A percentile compares a stretch with the other conserved stretches of the same genome.
These are phyloP conservation scores for Raphanus hybrid DNA, from an alignment of 441 rosid genomes.

Conservation along the genomic window DNA sequence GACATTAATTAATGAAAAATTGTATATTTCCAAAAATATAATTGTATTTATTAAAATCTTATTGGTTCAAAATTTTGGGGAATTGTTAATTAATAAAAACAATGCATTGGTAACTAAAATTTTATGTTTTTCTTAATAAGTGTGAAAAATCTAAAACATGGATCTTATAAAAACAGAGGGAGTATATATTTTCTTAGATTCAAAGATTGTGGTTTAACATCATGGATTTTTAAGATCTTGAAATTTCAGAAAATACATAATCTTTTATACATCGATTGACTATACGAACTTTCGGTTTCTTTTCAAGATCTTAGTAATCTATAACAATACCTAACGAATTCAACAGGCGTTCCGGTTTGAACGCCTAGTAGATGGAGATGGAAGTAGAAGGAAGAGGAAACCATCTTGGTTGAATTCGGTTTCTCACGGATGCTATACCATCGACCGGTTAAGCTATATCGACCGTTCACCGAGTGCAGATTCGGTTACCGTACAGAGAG, in stretches of 20 bases:
- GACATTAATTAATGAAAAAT: no score
- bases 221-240: neutral
- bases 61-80: no score
- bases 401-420: conserved; percentile 67
- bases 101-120: no score
- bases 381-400: conserved; percentile 50
- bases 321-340: neutral
- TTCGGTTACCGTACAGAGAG: conserved; percentile 68
- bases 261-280: neutral
- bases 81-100: no score
- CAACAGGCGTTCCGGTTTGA: conserved; percentile 54
- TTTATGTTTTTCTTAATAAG: no score
- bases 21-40: no score
- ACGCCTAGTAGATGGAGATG: conserved; percentile 44
- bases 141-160: no score
- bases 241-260: conserved; percentile 4
- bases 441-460: conserved; percentile 47
- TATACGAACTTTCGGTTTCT: neutral
- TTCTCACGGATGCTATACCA: conserved; percentile 71
- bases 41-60: no score
- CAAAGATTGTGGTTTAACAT: neutral
- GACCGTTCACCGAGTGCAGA: conserved; percentile 41
- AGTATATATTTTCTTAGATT: neutral
- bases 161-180: no score
- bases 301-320: neutral